Conservation (phyloP, 139 green algal species). For the Chlorella sorokiniana region DNA sequence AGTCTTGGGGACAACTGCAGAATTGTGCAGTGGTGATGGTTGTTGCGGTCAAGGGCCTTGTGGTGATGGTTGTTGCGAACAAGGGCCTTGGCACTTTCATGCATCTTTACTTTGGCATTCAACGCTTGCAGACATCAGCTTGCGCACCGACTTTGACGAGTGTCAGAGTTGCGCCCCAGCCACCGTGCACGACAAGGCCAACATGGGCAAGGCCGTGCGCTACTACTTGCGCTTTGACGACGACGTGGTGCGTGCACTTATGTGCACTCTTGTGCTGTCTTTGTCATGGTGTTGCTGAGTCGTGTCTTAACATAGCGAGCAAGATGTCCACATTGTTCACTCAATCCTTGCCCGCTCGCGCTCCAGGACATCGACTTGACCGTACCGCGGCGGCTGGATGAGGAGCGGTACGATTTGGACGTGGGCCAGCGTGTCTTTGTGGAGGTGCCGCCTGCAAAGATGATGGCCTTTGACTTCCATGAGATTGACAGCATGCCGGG, state of each 20-base stretch:
- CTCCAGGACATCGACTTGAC: constrained; percentile 16
- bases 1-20: too few species aligned
- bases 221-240: constrained; percentile 82
- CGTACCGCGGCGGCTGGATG: not conserved
- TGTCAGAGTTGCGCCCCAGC: constrained; percentile 38
- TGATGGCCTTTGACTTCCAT: constrained; percentile 22
- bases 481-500: not conserved
- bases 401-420: constrained; percentile 24
- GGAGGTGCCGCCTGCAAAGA: not conserved
- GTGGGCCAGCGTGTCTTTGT: constrained; percentile 27
- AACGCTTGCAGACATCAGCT: constrained; percentile 44
- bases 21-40: too few species aligned
- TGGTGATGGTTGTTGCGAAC: too few species aligned
- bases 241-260: constrained; percentile 41
- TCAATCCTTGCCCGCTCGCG: too few species aligned
- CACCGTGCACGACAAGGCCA: constrained; percentile 61
- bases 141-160: constrained; percentile 38
- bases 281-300: not conserved
- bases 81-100: not conserved
- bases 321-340: too few species aligned
- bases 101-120: not conserved
- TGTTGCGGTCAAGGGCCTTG: too few species aligned
- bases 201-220: constrained; percentile 69
- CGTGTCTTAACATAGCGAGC: too few species aligned
- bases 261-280: not conserved